phyloP scores from a whole-genome alignment of 768 basidiomycete genomes.

The Mycena galericulata region DNA sequence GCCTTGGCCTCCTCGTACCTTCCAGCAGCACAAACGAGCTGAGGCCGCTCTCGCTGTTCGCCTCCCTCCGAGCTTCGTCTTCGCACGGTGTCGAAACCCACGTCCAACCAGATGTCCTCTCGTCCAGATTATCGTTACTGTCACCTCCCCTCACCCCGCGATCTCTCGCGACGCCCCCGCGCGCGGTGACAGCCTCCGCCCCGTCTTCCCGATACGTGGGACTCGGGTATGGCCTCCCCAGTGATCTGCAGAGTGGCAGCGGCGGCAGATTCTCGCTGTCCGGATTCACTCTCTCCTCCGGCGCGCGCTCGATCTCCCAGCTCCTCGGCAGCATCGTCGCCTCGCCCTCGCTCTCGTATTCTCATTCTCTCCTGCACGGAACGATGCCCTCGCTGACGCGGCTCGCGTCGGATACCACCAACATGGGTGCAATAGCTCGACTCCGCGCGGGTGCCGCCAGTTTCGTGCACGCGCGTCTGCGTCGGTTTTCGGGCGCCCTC shows the following conservation, averaged over 20 bases:
- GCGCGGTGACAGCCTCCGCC: background rate
- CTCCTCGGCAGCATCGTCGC: no score
- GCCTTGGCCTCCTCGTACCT: constrained; percentile 17
- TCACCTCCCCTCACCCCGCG: background rate
- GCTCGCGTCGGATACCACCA: no score
- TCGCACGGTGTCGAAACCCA: background rate
- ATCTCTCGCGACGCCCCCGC: background rate
- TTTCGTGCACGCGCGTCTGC: no score
- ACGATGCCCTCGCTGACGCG: no score
- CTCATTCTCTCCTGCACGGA: no score
- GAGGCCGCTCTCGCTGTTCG: constrained; percentile 14
- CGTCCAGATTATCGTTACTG: background rate
- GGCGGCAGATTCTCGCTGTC: background rate
- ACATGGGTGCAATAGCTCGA: no score
- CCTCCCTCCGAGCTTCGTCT: constrained; percentile 12
- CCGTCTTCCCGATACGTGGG: background rate
- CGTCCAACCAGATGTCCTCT: background rate
- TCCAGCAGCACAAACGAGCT: constrained; percentile 2
- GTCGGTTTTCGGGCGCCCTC: no score
- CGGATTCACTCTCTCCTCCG: background rate
- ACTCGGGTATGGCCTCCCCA: constrained; percentile 16
- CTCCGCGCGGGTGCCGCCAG: no score
- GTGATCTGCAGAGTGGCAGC: background rate
- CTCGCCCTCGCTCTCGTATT: no score
- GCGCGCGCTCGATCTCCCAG: background rate